Base-by-base conservation (phyloP, 2,329 filamentous ascomycete species). In the Beauveria caledonica region DNA sequence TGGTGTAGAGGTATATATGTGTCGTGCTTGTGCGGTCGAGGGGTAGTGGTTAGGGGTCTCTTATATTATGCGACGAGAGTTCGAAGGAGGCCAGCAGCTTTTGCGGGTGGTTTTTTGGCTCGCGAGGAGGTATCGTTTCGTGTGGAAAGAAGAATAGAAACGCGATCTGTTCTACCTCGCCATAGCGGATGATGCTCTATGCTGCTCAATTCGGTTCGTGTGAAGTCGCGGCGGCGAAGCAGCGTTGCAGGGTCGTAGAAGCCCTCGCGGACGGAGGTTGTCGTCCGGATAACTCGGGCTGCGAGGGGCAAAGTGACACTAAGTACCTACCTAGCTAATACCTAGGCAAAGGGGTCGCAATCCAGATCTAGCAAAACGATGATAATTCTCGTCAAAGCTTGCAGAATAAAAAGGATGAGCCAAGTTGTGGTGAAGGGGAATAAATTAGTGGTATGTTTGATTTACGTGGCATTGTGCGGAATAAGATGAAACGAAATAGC, bases 1-100 rank as follows among this genome's bases (percentile, higher is more conserved):
- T 83, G 39, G 61, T 72, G 42, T 46, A 17, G 7, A 23, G 40
- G 1, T 46, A 27, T 29, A 3, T 15, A n/a, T 29, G 10, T 53
- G 19, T 39, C 19, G 15, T 9, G 5, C 13, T 10, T 9, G 40
- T 9, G 21, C 9, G 52, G 40, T 45, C n/a, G 23, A 55, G 5
- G 6, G 17, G 27, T 27, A 5, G 17, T 25, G 25, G 39, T 44
- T 8, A 8, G 13, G n/a, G 49, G 49, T 21, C 19, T 19, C 25
- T 6, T 6, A 25, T 29, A 39, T 6, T 6, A 25, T 29, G 52
- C 36, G 54, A 48, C n/a, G 3, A 19, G 29, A 44, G 15, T 4
- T 2, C 42, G 2, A 11, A 21, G 25, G n/a, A 23, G 36, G 8
- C 4, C 36, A 27, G 23, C 3, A 44, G 13, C 11, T 44, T 13